Evolutionary conservation across 805 yeast species (phyloP), one percentile per base, ranked within the genome.

Genomic region (Brettanomyces sp.): DNA sequence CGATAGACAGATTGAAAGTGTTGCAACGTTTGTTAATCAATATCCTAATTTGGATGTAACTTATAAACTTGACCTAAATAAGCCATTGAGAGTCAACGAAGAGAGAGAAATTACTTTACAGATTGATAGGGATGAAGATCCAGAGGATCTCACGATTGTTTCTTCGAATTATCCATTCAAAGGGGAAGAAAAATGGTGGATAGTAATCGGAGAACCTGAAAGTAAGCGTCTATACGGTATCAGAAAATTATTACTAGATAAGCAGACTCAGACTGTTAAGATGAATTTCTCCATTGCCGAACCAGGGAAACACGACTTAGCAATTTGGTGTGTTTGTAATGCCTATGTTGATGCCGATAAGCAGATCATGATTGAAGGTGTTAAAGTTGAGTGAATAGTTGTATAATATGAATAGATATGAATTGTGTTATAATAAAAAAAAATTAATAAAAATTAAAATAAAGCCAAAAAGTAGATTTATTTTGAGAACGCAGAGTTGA

Each of bases 341-440:
- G 82, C 95, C 0, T 91, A 90, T 56, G 57, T 87, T n/a, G 98
- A 90, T 58, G 95, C 88, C 2, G 99, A 91, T 59, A 86, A 85
- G 60, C 96, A 91, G 64, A 73, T 81, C 42, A 76, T 72, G 24
- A 57, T 81, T 3, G 68, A 72, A 4, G 80, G 73, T 21, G 55
- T 58, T 28, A 61, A 60, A 43, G 67, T 64, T 13, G 13, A 57
- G 55, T 8, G 39, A 35, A 35, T 35, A 18, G 12, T 28, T 28
- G 32, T 28, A 28, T 28, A 28, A 28, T 28, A 28, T n/a, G n/a
- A n/a, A n/a, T n/a, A n/a, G n/a, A n/a, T n/a, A n/a, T n/a, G n/a
- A n/a, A n/a, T n/a, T n/a, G n/a, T n/a, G n/a, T n/a, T n/a, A n/a
- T n/a, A n/a, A n/a, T 28, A 28, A 28, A 28, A 28, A 28, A 28